These are phyloP conservation scores for Plasmodium gallinaceum DNA, from an alignment of 169 alveolate genomes.

Conservation along the genomic window DNA sequence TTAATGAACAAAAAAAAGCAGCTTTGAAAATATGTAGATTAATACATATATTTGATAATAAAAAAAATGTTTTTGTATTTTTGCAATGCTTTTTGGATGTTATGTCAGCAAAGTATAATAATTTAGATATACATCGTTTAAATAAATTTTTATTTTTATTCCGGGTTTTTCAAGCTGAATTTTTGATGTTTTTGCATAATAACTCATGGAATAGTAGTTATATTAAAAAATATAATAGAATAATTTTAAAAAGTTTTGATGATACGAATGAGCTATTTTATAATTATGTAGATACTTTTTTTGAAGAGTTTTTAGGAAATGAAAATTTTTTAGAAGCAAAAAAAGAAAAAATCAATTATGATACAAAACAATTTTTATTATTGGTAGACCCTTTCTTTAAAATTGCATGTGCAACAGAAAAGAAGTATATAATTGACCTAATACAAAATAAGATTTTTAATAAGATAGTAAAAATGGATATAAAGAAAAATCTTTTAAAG, in stretches of 20 bases:
- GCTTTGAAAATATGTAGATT: slow-evolving; percentile 56
- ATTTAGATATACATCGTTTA: slow-evolving; percentile 37
- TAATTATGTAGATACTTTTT: slow-evolving; percentile 53
- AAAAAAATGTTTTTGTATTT: slow-evolving; percentile 29
- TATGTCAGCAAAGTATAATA: slow-evolving; percentile 55
- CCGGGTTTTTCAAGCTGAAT: slow-evolving; percentile 56
- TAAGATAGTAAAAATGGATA: slow-evolving; percentile 21
- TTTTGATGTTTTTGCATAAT: slow-evolving; percentile 37
- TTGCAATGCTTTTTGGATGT: slow-evolving; percentile 32
- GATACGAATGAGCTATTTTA: slow-evolving; percentile 43
- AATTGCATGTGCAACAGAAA: slow-evolving; percentile 43
- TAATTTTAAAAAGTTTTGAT: slow-evolving; percentile 25
- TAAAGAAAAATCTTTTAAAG: slow-evolving; percentile 8
- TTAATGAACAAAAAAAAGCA: slow-evolving; percentile 30
- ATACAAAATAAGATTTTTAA: slow-evolving; percentile 40
- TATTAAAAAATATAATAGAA: slow-evolving; percentile 43
- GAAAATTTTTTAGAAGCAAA: slow-evolving; percentile 48
- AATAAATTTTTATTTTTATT: slow-evolving; percentile 58
- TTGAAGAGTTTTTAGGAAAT: slow-evolving; percentile 49
- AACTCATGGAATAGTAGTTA: slow-evolving; percentile 39
- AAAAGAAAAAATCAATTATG: background rate
- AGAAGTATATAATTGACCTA: slow-evolving; percentile 26
- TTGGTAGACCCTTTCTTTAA: slow-evolving; percentile 50
- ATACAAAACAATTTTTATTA: slow-evolving; percentile 43
- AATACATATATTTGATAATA: slow-evolving; percentile 25